Conservation (phyloP, 140 eudicot genomes). For the Anethum foeniculum region DNA sequence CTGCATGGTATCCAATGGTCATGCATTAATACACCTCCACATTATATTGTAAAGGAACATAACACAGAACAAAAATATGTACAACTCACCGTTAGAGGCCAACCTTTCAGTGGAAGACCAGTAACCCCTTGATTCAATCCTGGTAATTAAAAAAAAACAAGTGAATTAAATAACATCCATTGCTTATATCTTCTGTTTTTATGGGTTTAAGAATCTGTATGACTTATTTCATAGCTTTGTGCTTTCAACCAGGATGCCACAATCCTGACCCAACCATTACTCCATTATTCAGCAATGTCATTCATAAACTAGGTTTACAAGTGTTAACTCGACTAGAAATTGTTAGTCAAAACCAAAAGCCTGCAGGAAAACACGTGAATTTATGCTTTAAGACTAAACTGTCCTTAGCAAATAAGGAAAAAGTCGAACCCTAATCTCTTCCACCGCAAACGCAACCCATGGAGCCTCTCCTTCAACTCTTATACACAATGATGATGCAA, state of each 20-base stretch:
- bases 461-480: neutral
- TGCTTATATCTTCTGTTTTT: neutral
- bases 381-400: neutral
- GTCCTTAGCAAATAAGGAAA: neutral
- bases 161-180: neutral
- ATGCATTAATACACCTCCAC: neutral
- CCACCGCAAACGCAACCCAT: neutral
- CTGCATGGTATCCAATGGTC: conserved; percentile 29
- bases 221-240: neutral
- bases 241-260: neutral
- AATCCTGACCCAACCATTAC: neutral
- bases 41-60: conserved; percentile 7
- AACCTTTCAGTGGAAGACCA: conserved; percentile 90
- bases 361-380: neutral
- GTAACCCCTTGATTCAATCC: conserved; percentile 76
- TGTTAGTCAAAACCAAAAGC: neutral
- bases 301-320: neutral
- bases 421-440: neutral
- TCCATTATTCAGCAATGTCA: neutral
- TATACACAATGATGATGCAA: neutral
- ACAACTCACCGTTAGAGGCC: conserved; percentile 94
- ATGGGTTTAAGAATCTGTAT: neutral
- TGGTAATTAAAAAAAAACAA: conserved; percentile 14
- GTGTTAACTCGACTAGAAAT: neutral
- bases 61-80: neutral